Conservation (phyloP, 495 filamentous ascomycete species). For the Achaetomiella virescens region DNA sequence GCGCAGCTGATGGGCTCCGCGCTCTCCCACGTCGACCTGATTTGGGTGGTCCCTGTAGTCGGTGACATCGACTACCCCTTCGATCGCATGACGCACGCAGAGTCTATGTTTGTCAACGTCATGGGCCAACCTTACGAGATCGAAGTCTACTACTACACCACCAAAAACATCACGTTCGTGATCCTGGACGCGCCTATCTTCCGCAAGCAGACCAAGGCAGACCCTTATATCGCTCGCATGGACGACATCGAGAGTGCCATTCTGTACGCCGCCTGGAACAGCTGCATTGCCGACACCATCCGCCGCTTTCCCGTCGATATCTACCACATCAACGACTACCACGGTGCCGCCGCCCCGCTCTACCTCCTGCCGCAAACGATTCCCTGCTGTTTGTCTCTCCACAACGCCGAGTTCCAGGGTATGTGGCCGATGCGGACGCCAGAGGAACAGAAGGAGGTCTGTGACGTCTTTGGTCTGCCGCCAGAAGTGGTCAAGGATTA, state of each 20-base stretch:
- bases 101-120: slow-evolving; percentile 61
- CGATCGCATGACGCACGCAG: slow-evolving; percentile 46
- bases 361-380: slow-evolving; percentile 60
- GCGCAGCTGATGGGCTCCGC: slow-evolving; percentile 66
- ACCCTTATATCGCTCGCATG: slow-evolving; percentile 69
- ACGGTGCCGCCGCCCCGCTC: slow-evolving; percentile 65
- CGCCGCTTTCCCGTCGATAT: slow-evolving; percentile 58
- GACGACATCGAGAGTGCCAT: slow-evolving; percentile 67
- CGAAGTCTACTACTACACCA: slow-evolving; percentile 57
- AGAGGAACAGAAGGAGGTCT: slow-evolving; percentile 61
- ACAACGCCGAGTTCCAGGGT: slow-evolving; percentile 66
- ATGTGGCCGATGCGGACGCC: slow-evolving; percentile 68
- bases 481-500: slow-evolving; percentile 48
- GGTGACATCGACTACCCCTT: slow-evolving; percentile 60
- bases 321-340: slow-evolving; percentile 80
- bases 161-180: slow-evolving; percentile 67
- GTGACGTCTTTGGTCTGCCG: slow-evolving; percentile 61
- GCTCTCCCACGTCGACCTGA: slow-evolving; percentile 59
- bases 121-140: slow-evolving; percentile 59
- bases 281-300: slow-evolving; percentile 60
- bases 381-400: slow-evolving; percentile 48
- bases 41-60: slow-evolving; percentile 74
- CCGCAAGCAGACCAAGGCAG: slow-evolving; percentile 58
- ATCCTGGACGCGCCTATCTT: slow-evolving; percentile 66
- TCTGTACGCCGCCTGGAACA: slow-evolving; percentile 70